A percentile compares a stretch with the other conserved stretches of the same genome.
Evolutionary conservation across 1,139 yeast species (phyloP).

Genomic region (Geotrichum histeridarum): DNA sequence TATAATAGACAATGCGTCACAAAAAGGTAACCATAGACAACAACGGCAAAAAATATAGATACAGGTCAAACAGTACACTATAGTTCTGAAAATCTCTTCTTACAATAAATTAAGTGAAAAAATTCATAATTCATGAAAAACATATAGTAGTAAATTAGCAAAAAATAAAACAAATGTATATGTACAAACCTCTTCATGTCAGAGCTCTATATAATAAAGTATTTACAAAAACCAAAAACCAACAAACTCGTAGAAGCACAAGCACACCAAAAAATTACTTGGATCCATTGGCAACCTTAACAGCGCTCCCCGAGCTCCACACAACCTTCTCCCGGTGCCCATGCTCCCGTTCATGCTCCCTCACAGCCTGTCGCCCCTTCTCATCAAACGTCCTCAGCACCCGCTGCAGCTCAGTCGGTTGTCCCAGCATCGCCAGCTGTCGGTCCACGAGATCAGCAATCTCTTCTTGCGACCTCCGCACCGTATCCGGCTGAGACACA

Average conservation of each 20-base stretch:
- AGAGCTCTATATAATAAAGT: too few relatives aligned
- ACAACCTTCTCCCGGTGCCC: conserved; percentile 21
- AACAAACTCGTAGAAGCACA: neutral
- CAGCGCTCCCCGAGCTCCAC: conserved; percentile 23
- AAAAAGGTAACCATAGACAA: too few relatives aligned
- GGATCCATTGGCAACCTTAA: neutral
- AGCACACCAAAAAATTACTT: neutral
- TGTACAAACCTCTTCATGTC: too few relatives aligned
- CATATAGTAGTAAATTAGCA: too few relatives aligned
- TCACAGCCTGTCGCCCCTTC: conserved; percentile 23
- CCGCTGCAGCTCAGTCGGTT: conserved; percentile 31
- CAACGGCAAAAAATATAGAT: too few relatives aligned
- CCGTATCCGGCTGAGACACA: conserved; percentile 14
- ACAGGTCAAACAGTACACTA: too few relatives aligned
- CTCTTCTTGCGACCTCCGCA: conserved; percentile 15
- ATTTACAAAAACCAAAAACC: too few relatives aligned
- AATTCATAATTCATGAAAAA: too few relatives aligned
- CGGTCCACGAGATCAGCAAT: conserved; percentile 15
- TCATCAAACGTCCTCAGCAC: conserved; percentile 27
- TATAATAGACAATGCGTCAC: too few relatives aligned
- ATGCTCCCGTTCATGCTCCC: conserved; percentile 16
- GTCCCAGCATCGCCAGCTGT: conserved; percentile 26
- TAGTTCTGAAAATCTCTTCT: too few relatives aligned
- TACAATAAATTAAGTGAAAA: too few relatives aligned
- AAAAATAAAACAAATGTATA: too few relatives aligned